phyloP scores from a whole-genome alignment of 768 basidiomycete genomes.

The Mycena leptocephala region DNA sequence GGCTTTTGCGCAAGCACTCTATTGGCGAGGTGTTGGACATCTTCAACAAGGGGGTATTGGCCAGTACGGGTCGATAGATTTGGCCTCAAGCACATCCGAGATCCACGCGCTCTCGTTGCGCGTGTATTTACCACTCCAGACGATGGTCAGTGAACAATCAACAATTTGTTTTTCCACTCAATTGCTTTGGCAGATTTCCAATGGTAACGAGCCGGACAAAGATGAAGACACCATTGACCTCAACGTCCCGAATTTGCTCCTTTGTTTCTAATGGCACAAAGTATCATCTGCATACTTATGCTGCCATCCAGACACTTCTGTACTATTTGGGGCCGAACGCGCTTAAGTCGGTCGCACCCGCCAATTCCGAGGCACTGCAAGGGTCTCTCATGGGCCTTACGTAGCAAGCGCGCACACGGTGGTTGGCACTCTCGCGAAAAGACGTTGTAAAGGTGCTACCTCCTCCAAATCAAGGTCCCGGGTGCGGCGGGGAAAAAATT shows the following conservation, averaged over 20 bases:
- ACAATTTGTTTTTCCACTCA: background rate
- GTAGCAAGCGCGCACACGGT: too few species aligned
- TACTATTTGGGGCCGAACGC: background rate
- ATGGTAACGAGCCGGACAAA: background rate
- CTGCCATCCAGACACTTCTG: background rate
- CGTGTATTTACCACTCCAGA: too few species aligned
- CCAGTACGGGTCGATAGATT: too few species aligned
- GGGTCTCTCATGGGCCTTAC: background rate
- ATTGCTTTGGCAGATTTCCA: background rate
- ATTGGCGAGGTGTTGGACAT: background rate
- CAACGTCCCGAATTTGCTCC: background rate
- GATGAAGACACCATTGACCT: background rate
- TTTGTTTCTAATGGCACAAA: background rate
- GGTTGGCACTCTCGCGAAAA: too few species aligned
- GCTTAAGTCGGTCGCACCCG: background rate
- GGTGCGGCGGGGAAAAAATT: too few species aligned
- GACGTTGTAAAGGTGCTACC: too few species aligned
- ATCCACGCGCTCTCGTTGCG: too few species aligned
- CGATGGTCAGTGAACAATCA: background rate
- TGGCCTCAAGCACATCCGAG: too few species aligned
- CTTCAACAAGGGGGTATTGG: background rate
- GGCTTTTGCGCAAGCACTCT: too few species aligned
- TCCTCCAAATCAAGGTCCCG: too few species aligned
- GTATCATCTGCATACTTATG: background rate
- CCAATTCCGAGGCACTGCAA: background rate